A percentile compares a stretch with the other conserved stretches of the same genome.
Conservation (phyloP, 805 yeast species). For the Candida maesae region DNA sequence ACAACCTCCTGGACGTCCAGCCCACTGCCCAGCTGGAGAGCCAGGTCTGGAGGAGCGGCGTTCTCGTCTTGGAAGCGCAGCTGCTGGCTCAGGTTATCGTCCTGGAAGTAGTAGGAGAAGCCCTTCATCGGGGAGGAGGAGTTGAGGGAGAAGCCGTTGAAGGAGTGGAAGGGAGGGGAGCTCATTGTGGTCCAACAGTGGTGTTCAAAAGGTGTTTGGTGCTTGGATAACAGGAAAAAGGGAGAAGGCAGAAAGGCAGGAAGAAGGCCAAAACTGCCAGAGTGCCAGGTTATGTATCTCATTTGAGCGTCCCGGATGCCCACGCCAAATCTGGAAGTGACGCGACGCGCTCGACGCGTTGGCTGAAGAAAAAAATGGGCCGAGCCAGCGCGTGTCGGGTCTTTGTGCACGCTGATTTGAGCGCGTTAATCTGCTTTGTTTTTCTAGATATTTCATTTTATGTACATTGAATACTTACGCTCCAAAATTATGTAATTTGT, state of each 20-base stretch:
- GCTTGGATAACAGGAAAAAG: too few species aligned
- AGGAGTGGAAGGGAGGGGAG: slow-evolving; percentile 11
- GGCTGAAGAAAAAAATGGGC: neutral
- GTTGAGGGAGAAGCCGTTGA: slow-evolving; percentile 3
- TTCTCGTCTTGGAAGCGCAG: slow-evolving; percentile 14
- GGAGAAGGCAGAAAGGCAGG: neutral
- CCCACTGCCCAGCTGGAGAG: slow-evolving; percentile 2
- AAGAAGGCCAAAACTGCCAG: neutral
- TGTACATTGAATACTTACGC: too few species aligned
- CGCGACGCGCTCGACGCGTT: slow-evolving; percentile 14
- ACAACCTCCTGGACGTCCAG: slow-evolving; percentile 10
- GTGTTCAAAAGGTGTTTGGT: neutral
- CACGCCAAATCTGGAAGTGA: slow-evolving; percentile 14
- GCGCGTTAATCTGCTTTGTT: too few species aligned
- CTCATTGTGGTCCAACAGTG: slow-evolving; percentile 7
- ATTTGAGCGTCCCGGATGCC: slow-evolving; percentile 4
- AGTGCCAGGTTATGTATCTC: slow-evolving; percentile 8
- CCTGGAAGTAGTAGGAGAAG: slow-evolving; percentile 17
- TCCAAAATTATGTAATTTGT: too few species aligned
- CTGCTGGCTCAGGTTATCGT: neutral
- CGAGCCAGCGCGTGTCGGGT: too few species aligned
- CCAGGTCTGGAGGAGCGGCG: slow-evolving; percentile 1
- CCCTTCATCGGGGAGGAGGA: slow-evolving; percentile 21
- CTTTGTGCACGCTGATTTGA: too few species aligned
- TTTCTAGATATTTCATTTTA: too few species aligned